Conservation (phyloP, 306 rosid genomes). For the Crotalaria pallida region DNA sequence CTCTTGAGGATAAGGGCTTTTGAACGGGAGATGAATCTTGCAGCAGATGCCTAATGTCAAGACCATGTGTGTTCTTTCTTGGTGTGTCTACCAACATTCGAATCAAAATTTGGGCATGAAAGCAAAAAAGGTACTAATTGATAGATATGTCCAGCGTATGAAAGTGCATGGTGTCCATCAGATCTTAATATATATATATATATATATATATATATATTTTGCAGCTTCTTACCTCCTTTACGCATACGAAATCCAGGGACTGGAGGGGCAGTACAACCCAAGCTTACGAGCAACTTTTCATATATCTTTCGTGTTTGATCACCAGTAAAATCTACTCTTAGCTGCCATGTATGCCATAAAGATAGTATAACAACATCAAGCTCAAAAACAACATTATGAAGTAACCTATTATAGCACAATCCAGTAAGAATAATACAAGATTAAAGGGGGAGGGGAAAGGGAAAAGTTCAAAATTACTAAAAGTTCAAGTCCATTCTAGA, state of each 20-base stretch:
- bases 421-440: background rate
- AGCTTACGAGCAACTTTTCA: constrained; percentile 48
- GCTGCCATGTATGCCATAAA: constrained; percentile 39
- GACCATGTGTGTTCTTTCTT: background rate
- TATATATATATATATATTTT: too few species aligned
- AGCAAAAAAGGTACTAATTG: constrained; percentile 11
- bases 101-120: constrained; percentile 9
- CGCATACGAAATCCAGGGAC: constrained; percentile 80
- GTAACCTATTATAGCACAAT: background rate
- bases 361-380: background rate
- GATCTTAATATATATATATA: constrained; percentile 1
- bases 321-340: constrained; percentile 69
- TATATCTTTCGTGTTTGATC: constrained; percentile 65
- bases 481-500: background rate
- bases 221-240: constrained; percentile 69
- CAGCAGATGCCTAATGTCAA: constrained; percentile 11
- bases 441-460: background rate
- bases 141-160: background rate
- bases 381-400: background rate
- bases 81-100: background rate
- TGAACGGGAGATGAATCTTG: background rate
- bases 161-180: too few species aligned
- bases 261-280: constrained; percentile 73
- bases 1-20: background rate
- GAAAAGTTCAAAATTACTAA: background rate